phyloP scores from a whole-genome alignment of 129 eudicot genomes.

The Smallanthus sonchifolius region DNA sequence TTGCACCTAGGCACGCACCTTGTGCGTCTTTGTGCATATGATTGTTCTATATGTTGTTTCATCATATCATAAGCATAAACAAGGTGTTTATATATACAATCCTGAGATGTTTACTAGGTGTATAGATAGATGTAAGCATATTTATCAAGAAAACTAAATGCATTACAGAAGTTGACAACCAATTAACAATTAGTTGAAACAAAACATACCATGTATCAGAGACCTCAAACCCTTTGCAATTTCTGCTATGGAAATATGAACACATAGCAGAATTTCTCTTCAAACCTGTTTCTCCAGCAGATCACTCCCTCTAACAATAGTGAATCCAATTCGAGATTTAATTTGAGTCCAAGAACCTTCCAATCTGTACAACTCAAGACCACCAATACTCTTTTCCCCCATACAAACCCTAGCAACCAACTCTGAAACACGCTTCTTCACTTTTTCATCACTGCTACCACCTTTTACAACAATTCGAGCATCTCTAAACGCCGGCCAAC shows the following conservation, averaged over 20 bases:
- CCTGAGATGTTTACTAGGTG: background rate
- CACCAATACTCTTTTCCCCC: conserved; percentile 24
- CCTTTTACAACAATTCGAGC: conserved; percentile 39
- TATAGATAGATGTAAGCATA: background rate
- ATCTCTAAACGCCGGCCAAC: conserved; percentile 49
- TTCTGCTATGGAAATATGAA: background rate
- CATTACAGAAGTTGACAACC: background rate
- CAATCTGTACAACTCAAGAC: conserved; percentile 29
- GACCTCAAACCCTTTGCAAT: background rate
- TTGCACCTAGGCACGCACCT: too few species aligned
- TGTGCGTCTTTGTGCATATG: background rate
- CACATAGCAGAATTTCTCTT: background rate
- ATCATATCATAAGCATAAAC: background rate
- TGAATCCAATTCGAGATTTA: conserved; percentile 21
- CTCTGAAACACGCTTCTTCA: conserved; percentile 32
- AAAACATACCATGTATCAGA: background rate
- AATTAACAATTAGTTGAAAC: background rate
- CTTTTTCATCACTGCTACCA: background rate
- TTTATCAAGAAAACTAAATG: background rate
- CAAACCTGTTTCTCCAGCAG: conserved; percentile 23
- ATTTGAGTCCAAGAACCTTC: conserved; percentile 23
- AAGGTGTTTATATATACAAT: background rate
- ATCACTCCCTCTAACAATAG: conserved; percentile 53
- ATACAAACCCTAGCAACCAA: conserved; percentile 46
- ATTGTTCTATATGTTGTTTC: background rate